A percentile compares a stretch with the other conserved stretches of the same genome.
Evolutionary conservation across 1,284 basidiomycete genomes (phyloP).

Genomic region (Bondarzewia mesenterica): DNA sequence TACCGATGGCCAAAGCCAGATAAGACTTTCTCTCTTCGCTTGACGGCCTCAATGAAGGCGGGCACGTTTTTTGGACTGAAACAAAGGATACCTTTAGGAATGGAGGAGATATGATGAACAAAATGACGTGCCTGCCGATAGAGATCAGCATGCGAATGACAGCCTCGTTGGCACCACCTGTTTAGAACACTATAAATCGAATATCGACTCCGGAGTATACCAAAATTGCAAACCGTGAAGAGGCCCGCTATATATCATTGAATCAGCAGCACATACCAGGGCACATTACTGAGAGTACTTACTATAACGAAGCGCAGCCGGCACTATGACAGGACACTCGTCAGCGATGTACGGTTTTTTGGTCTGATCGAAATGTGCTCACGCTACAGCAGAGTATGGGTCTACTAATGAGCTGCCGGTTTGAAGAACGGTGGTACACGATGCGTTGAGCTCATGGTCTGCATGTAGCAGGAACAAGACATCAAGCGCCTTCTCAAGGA

Average conservation of each 20-base stretch:
- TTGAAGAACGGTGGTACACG: constrained; percentile 76
- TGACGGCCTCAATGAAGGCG: constrained; percentile 77
- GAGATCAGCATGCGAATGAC: constrained; percentile 86
- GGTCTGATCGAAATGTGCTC: constrained; percentile 24
- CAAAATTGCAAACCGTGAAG: constrained; percentile 45
- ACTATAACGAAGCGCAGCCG: constrained; percentile 80
- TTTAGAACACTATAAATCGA: background rate
- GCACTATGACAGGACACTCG: constrained; percentile 34
- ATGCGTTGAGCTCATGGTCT: constrained; percentile 84
- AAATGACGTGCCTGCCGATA: constrained; percentile 59
- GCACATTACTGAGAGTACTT: constrained; percentile 23
- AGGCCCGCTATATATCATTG: constrained; percentile 50
- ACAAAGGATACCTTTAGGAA: background rate
- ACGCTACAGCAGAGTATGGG: constrained; percentile 77
- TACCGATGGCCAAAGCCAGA: constrained; percentile 83
- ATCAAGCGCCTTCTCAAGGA: constrained; percentile 79
- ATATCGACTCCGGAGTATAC: background rate
- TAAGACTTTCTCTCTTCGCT: constrained; percentile 76
- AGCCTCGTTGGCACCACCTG: constrained; percentile 80
- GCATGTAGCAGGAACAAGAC: constrained; percentile 82
- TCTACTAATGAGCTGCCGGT: constrained; percentile 84
- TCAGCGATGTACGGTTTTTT: constrained; percentile 3
- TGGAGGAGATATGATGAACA: background rate
- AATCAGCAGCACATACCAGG: background rate
- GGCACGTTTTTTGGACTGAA: constrained; percentile 75